Percentiles rank a stretch among this genome's conserved stretches.
These are phyloP conservation scores for Hydnum rufescens DNA, from an alignment of 768 basidiomycete genomes.

Conservation along the genomic window DNA sequence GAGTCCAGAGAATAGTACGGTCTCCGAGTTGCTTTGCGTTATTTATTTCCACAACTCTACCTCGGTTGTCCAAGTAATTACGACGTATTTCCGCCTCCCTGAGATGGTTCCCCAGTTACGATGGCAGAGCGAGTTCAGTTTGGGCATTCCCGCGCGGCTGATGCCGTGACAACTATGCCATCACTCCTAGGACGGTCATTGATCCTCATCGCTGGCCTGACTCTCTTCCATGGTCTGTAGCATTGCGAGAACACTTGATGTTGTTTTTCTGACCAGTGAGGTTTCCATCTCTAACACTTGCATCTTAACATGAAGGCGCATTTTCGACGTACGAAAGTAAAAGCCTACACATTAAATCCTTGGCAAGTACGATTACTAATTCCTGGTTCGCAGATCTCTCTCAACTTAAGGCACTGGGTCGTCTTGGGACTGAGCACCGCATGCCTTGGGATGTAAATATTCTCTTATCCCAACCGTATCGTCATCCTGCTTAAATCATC, in stretches of 20 bases:
- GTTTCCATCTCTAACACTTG: neutral
- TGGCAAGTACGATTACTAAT: neutral
- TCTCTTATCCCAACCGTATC: neutral
- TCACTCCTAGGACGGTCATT: neutral
- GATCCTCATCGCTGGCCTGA: neutral
- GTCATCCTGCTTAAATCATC: no score
- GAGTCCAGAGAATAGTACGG: no score
- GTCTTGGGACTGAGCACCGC: conserved; percentile 19
- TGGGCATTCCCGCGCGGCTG: no score
- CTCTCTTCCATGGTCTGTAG: neutral
- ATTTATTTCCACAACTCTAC: no score
- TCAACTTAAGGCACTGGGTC: conserved; percentile 52
- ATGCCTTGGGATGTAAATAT: neutral
- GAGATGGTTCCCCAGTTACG: no score
- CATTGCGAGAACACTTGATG: no score
- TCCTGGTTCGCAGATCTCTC: conserved; percentile 21
- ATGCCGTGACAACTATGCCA: no score
- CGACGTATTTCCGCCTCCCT: no score
- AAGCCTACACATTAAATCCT: neutral
- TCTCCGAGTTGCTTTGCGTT: no score
- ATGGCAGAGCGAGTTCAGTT: no score
- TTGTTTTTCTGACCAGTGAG: neutral
- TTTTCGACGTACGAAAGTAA: neutral
- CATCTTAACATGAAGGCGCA: neutral
- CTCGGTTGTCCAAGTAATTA: no score